Evolutionary conservation across 1,139 yeast genomes (phyloP).

Genomic region (Hyphopichia wangnamkhiaoensis): DNA sequence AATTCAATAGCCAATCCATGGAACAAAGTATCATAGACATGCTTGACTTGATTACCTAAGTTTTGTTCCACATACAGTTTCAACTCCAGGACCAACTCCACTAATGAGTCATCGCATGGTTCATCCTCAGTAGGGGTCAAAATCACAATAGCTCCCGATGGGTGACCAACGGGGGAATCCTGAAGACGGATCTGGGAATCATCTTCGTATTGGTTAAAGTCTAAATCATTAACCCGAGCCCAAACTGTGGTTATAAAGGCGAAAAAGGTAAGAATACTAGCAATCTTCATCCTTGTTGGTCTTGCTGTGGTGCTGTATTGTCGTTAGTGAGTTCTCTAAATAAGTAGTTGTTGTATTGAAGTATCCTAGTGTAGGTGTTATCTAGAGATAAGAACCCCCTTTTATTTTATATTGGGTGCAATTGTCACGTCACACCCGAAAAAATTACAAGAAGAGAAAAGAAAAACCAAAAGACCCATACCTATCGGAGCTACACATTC

Average conservation of each 20-base stretch:
- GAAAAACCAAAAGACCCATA: too few relatives aligned
- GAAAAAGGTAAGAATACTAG: neutral
- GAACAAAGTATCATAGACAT: slow-evolving; percentile 1
- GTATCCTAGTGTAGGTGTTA: neutral
- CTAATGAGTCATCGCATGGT: neutral
- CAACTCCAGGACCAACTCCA: neutral
- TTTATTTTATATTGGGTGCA: too few relatives aligned
- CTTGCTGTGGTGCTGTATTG: too few relatives aligned
- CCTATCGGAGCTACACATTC: too few relatives aligned
- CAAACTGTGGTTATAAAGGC: neutral
- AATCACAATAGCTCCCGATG: neutral
- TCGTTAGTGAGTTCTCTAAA: too few relatives aligned
- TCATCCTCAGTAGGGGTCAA: neutral
- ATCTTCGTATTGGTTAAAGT: neutral
- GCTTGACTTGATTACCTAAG: neutral
- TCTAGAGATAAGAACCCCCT: too few relatives aligned
- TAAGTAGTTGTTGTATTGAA: neutral
- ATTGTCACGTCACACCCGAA: neutral
- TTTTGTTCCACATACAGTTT: neutral
- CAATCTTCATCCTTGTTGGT: neutral
- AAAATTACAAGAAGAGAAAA: too few relatives aligned
- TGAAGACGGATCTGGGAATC: too few relatives aligned
- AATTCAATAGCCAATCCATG: neutral
- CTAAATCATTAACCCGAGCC: neutral
- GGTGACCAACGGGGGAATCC: too few relatives aligned